A percentile compares a stretch with the other conserved stretches of the same genome.
Evolutionary conservation across 2,329 filamentous ascomycete genomes (phyloP).

Genomic region (Oidium heveae): DNA sequence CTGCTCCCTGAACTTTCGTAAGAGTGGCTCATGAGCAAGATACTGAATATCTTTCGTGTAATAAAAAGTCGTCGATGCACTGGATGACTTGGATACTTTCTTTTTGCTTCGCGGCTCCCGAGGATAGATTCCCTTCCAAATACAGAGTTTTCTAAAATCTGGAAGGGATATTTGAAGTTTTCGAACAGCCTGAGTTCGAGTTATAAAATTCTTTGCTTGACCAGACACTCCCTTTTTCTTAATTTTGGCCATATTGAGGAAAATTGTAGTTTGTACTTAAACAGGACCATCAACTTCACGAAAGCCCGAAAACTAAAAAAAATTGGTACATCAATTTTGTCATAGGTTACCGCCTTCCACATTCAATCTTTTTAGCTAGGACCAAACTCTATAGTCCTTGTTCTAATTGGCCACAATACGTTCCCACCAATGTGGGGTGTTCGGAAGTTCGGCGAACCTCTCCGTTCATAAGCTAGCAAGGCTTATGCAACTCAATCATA

Average conservation of each 20-base stretch:
- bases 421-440: too few species aligned
- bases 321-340: neutral
- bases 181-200: conserved; percentile 83
- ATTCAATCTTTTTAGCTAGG: too few species aligned
- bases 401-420: neutral
- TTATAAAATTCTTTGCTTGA: conserved; percentile 95
- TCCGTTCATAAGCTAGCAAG: too few species aligned
- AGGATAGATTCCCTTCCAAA: conserved; percentile 98
- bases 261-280: neutral
- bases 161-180: conserved; percentile 94
- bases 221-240: conserved; percentile 80
- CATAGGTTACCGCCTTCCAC: neutral
- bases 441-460: too few species aligned
- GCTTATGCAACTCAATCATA: too few species aligned
- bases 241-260: conserved; percentile 39
- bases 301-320: neutral
- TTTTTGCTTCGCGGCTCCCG: conserved; percentile 92
- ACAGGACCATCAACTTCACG: neutral
- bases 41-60: conserved; percentile 94
- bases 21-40: conserved; percentile 81
- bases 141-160: conserved; percentile 94
- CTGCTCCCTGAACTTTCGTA: conserved; percentile 89
- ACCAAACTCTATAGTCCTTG: too few species aligned
- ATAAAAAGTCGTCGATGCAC: conserved; percentile 76
- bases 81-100: conserved; percentile 81